phyloP scores from a whole-genome alignment of 371 early-diverging fungal genomes.

The Mortierella sp. region DNA sequence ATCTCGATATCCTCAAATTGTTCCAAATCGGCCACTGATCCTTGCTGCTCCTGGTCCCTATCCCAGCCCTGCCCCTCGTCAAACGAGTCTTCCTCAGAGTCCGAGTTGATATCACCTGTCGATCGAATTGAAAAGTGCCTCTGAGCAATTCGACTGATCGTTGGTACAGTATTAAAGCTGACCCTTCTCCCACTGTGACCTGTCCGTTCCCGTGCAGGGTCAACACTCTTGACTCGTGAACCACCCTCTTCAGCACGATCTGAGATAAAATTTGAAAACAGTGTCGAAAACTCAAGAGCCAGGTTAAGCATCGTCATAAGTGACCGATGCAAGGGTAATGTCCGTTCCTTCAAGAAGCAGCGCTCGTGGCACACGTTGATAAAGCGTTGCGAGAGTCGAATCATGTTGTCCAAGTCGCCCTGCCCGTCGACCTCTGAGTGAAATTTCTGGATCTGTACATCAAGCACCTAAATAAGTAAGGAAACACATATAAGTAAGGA shows the following conservation, averaged over 20 bases:
- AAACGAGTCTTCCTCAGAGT: slow-evolving; percentile 19
- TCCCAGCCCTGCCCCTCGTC: slow-evolving; percentile 11
- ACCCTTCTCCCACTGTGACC: slow-evolving; percentile 29
- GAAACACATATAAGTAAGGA: background rate
- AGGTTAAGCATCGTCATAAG: slow-evolving; percentile 44
- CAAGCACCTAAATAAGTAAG: slow-evolving; percentile 30
- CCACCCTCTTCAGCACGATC: slow-evolving; percentile 20
- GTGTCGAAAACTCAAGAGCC: slow-evolving; percentile 31
- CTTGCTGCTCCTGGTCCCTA: background rate
- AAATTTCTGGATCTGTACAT: slow-evolving; percentile 40
- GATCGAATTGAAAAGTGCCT: background rate
- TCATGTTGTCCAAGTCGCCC: slow-evolving; percentile 49
- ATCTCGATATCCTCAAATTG: slow-evolving; percentile 33
- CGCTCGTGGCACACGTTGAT: slow-evolving; percentile 41
- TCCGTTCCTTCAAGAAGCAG: slow-evolving; percentile 43
- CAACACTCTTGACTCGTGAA: background rate
- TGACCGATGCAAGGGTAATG: slow-evolving; percentile 43
- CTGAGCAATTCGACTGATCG: background rate
- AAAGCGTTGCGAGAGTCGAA: slow-evolving; percentile 25
- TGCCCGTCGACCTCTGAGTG: slow-evolving; percentile 26
- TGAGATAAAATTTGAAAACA: slow-evolving; percentile 29
- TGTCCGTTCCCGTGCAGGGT: background rate
- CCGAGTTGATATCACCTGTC: background rate
- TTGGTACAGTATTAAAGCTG: slow-evolving; percentile 19
- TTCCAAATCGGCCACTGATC: background rate